These are phyloP conservation scores for Chloris gayana DNA, from an alignment of 176 grass and related monocot species.

Conservation along the genomic window DNA sequence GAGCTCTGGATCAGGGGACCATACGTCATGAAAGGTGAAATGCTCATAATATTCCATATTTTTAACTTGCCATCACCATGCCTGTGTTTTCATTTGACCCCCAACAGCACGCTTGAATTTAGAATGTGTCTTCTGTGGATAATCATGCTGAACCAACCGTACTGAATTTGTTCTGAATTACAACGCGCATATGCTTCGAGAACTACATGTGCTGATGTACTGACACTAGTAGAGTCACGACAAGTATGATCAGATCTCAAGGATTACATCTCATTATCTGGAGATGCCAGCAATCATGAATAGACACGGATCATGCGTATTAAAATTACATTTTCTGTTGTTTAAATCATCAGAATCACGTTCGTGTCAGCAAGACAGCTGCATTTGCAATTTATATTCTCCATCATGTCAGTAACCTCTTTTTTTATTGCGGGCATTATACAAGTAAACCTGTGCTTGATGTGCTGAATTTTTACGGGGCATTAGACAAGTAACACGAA, in stretches of 20 bases:
- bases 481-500: not conserved
- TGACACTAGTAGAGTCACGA: not conserved
- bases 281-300: not conserved
- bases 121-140: too few species aligned
- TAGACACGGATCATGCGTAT: not conserved
- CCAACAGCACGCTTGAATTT: not conserved
- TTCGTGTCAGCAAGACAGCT: too few species aligned
- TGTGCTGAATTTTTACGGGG: too few species aligned
- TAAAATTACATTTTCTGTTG: not conserved
- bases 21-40: slow-evolving; percentile 94
- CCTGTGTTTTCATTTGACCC: not conserved
- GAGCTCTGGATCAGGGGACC: slow-evolving; percentile 91
- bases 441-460: too few species aligned
- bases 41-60: not conserved
- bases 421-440: too few species aligned
- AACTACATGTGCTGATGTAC: not conserved
- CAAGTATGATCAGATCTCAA: not conserved
- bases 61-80: not conserved
- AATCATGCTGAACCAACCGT: not conserved
- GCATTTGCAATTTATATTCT: too few species aligned
- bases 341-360: too few species aligned
- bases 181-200: not conserved
- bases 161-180: slow-evolving; percentile 1
- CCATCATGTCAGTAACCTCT: too few species aligned
- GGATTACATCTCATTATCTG: not conserved